These are phyloP conservation scores for Diophrys appendiculata DNA, from an alignment of 73 alveolate species.

Conservation along the genomic window DNA sequence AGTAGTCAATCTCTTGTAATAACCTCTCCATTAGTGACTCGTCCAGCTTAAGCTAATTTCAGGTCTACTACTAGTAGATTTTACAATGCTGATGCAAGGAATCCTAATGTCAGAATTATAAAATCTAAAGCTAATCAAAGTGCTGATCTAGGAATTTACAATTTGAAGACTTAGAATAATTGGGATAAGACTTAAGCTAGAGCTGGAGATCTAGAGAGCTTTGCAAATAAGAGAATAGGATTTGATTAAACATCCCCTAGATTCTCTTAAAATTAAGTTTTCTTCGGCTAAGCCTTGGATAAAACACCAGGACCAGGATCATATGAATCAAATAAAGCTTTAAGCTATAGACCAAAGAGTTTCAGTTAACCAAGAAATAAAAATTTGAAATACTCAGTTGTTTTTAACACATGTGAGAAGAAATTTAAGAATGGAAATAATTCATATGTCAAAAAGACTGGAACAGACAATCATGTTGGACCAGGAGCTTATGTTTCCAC, in stretches of 20 bases:
- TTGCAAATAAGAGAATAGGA: conserved; percentile 38
- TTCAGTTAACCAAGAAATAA: conserved; percentile 44
- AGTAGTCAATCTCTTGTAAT: neutral
- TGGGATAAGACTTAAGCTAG: conserved; percentile 19
- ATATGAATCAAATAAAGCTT: conserved; percentile 6
- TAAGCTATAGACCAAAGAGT: conserved; percentile 39
- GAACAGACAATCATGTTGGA: conserved; percentile 47
- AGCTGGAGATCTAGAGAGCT: conserved; percentile 32
- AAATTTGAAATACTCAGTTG: conserved; percentile 50
- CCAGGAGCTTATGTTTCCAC: conserved; percentile 64
- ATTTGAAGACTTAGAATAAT: conserved; percentile 24
- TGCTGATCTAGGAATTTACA: conserved; percentile 22
- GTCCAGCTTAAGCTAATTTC: conserved; percentile 39
- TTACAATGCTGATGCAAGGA: conserved; percentile 16
- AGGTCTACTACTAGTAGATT: conserved; percentile 63
- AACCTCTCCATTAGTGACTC: neutral
- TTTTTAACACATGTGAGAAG: conserved; percentile 47
- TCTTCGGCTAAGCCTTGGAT: conserved; percentile 45
- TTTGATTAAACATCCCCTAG: conserved; percentile 60
- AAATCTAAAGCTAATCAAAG: conserved; percentile 15
- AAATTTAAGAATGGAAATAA: conserved; percentile 49
- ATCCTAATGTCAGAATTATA: conserved; percentile 53
- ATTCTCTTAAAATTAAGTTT: conserved; percentile 47
- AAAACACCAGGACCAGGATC: conserved; percentile 68
- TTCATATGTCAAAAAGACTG: conserved; percentile 35